A percentile compares a stretch with the other conserved stretches of the same genome.
These are phyloP conservation scores for Colletotrichum liaoningense DNA, from an alignment of 2,329 filamentous ascomycete species.

Conservation along the genomic window DNA sequence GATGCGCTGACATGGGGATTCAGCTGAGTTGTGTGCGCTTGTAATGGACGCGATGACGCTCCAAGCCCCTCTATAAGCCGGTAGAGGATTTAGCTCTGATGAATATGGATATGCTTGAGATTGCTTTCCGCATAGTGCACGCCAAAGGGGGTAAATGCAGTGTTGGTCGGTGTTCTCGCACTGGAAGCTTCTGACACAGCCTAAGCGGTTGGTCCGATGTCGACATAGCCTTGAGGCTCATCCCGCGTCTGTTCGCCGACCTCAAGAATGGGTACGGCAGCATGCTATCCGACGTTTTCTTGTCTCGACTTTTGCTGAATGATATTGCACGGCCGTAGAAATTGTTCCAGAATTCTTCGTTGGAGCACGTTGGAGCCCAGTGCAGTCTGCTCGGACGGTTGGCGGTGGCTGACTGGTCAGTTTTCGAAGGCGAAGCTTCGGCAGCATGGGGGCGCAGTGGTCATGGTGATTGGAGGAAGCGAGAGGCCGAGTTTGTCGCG, in stretches of 20 bases:
- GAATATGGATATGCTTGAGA: background rate
- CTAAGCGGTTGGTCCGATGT: slow-evolving; percentile 7
- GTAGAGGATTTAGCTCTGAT: background rate
- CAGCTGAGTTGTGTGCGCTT: background rate
- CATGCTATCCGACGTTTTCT: background rate
- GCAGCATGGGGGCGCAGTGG: background rate
- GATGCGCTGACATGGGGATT: background rate
- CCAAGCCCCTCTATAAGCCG: background rate
- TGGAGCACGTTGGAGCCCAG: background rate
- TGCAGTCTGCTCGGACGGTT: background rate
- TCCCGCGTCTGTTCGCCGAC: background rate
- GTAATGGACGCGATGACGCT: background rate
- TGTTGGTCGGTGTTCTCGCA: background rate
- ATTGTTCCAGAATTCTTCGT: background rate
- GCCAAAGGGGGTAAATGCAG: background rate
- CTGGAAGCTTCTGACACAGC: background rate
- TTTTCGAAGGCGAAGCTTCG: background rate
- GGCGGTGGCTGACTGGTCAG: background rate
- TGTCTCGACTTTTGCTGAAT: background rate
- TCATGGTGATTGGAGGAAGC: background rate
- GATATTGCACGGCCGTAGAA: background rate
- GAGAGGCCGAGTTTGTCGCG: background rate
- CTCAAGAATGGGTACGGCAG: background rate
- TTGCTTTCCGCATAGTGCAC: background rate
- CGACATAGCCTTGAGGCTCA: background rate